Evolutionary conservation across 2,329 filamentous ascomycete species (phyloP), one percentile per base, ranked within the genome.

Genomic region (Verticillium longisporum): DNA sequence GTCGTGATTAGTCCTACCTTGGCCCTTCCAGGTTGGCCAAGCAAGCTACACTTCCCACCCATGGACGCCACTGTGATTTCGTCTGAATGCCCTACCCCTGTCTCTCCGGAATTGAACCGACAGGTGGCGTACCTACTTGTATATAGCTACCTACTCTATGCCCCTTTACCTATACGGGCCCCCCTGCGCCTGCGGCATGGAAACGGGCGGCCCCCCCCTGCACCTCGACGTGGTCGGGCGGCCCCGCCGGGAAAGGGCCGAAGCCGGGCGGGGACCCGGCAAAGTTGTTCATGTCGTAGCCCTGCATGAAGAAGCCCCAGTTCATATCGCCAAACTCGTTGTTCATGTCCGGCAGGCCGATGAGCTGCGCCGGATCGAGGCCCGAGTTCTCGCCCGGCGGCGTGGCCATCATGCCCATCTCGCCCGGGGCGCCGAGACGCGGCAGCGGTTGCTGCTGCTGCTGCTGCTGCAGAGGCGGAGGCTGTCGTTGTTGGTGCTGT

Each of bases 291-390:
- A 70, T 65, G 32, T 75, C 72, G 61, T 78, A 78, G 21, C 73
- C 71, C 41, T 79, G 76, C 67, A 82, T 73, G 58, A 82, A 70
- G 41, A 77, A 78, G 33, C 74, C 76, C 80, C 80, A 83, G 65
- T 83, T 79, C 78, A 82, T 78, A 34, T 77, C 65, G 1, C 65
- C 67, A 55, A 72, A 66, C 53, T 72, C 73, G 65, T 45, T 67
- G 61, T 75, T 74, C 15, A 67, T 67, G 6, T 70, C 55, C 38
- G 64, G 54, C 13, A 60, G 56, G 34, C 56, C 55, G 60, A 63
- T 65, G 6, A 58, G 26, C 56, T 58, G 56, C 13, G 56, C 56
- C 7, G 56, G 37, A 15, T 58, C 56, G 26, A 58, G 26, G 63
- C 66, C 31, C 62, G 66, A 4, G 64, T 61, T 15, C 41, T 57